Base-by-base conservation (phyloP, 768 basidiomycete genomes). In the Russula vinacea region DNA sequence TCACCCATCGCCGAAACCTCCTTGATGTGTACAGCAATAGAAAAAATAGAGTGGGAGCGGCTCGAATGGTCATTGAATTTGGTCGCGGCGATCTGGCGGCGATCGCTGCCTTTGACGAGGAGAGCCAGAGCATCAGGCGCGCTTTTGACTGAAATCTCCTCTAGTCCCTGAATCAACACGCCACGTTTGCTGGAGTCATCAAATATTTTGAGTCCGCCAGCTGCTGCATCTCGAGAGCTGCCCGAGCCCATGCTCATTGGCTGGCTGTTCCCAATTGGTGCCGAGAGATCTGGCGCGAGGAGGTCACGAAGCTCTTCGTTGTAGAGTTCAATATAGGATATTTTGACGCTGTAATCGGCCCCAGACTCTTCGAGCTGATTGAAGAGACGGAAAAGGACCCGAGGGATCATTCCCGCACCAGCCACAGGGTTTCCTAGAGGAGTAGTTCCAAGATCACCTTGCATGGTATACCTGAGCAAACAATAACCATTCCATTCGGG, bases 251-350 rank as follows among this genome's bases (percentile, higher is more conserved):
- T 82, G 26, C 87, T 88, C 92, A 92, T 93, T 0, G 92, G 90
- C 67, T 94, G 91, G 11, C 78, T 78, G 58, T 79, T 82, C 37
- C 86, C 86, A 4, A 78, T 76, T 3, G 90, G 90, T 2, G 86
- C 81, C 1, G 85, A 73, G 54, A 94, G 81, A n/a, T 96, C 94
- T 56, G 78, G 79, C 13, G 91, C 84, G 35, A 98, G 83, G 32
- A 99, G 84, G 74, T 99, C 97, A 26, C 97, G 89, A 7, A 99
- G 84, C 72, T 98, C 97, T 78, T 99, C 97, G 73, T 99, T 99
- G 76, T 98, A 99, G 24, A 99, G 81, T 73, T 99, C 97, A 58
- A 99, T 81, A 74, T 87, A 98, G 0, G 94, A 96, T 59, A 96
- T 83, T 71, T 92, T 94, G 72, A 99, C 94, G 70, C 91, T 89